Evolutionary conservation across 2,329 filamentous ascomycete species (phyloP), one percentile per base, ranked within the genome.

Genomic region (Aspergillus carbonarius): DNA sequence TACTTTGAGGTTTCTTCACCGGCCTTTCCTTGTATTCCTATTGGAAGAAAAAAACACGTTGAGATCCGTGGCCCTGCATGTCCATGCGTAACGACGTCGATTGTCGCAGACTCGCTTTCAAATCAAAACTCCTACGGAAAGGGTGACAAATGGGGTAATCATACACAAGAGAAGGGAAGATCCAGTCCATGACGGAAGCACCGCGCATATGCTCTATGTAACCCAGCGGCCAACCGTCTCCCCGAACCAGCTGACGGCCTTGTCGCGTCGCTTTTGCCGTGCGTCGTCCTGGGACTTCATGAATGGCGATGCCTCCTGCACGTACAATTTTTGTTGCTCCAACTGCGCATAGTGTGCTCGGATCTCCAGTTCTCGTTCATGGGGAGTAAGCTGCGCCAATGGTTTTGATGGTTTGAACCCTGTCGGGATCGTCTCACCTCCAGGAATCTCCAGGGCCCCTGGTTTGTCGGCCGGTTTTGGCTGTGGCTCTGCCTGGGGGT

Each of bases 361-460:
- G 27, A 79, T 73, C 55, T 78, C 77, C 58, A 81, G 59, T 56
- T 81, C 78, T 48, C 78, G 72, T 60, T 81, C 77, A 57, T 81
- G 78, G 4, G 78, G 78, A 3, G 75, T 77, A 56, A 80, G 70
- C 27, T 78, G 68, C 10, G 76, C 68, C 49, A 79, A 61, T 1
- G 74, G 70, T 55, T 76, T 78, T 15, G 69, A 70, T 15, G 74
- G 69, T 50, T 71, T 76, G 49, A 74, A 69, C 2, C 70, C 74
- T 15, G 61, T 60, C 2, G 75, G 76, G 34, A 78, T 63, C 27
- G 68, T 39, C 56, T 74, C 68, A 25, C 70, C 74, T 34, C 75
- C 73, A 50, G 77, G 69, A 56, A 76, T 72, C 53, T 76, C 68
- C 20, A 75, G 58, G 9, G 65, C 65, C 59, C 63, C 61, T 35